Conservation (phyloP, 805 yeast genomes). For the Monosporozyma aquatica region DNA sequence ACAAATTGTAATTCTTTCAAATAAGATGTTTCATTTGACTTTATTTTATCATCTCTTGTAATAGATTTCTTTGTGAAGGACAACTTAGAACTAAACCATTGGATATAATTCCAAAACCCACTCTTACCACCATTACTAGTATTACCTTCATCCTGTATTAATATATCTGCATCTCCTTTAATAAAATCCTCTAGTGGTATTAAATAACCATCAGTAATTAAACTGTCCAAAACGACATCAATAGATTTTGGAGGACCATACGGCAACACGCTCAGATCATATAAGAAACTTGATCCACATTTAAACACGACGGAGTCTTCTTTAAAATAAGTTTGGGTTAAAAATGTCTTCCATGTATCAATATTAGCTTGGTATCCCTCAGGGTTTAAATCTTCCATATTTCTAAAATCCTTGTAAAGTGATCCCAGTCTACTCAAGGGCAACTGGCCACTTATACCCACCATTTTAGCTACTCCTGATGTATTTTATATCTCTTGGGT, state of each 20-base stretch:
- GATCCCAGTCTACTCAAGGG: slow-evolving; percentile 33
- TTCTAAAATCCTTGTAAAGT: slow-evolving; percentile 33
- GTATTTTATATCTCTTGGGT: no score
- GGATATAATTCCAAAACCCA: slow-evolving; percentile 4
- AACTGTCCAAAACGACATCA: slow-evolving; percentile 29
- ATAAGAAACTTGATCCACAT: slow-evolving; percentile 23
- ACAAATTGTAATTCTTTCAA: slow-evolving; percentile 15
- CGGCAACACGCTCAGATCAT: slow-evolving; percentile 19
- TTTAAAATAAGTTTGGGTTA: slow-evolving; percentile 11
- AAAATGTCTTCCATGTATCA: slow-evolving; percentile 30
- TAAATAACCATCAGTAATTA: slow-evolving; percentile 25
- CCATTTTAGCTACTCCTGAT: not conserved
- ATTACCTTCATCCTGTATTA: not conserved
- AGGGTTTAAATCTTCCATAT: slow-evolving; percentile 30
- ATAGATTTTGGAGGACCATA: slow-evolving; percentile 32
- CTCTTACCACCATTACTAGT: not conserved
- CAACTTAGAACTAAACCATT: slow-evolving; percentile 12
- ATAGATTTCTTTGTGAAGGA: slow-evolving; percentile 4
- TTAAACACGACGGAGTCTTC: slow-evolving; percentile 17
- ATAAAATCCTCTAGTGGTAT: slow-evolving; percentile 22
- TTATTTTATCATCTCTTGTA: slow-evolving; percentile 12
- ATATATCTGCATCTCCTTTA: slow-evolving; percentile 7
- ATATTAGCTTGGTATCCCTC: slow-evolving; percentile 37
- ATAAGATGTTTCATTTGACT: slow-evolving; percentile 8
- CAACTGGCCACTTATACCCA: slow-evolving; percentile 5